Percentiles rank a stretch among this genome's conserved stretches.
phyloP scores from a whole-genome alignment of 2,329 filamentous ascomycete genomes.

The Waltergamsia citrina region DNA sequence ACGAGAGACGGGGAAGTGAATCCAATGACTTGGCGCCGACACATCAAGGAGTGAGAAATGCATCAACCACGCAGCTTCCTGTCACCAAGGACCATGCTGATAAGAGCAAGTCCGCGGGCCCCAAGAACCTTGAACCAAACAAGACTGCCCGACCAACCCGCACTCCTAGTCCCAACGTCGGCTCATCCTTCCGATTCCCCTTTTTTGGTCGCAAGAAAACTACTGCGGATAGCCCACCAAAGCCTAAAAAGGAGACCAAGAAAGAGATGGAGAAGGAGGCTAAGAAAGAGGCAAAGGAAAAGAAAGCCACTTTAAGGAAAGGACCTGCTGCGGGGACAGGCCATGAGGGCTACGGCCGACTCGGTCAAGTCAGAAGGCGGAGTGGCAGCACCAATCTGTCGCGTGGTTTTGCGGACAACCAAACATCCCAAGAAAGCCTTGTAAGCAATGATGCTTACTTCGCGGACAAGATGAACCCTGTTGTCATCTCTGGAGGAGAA shows the following conservation, averaged over 20 bases:
- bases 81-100: background rate
- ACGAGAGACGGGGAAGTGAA: slow-evolving; percentile 36
- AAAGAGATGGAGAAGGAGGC: slow-evolving; percentile 13
- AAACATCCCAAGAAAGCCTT: slow-evolving; percentile 42
- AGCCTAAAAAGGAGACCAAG: slow-evolving; percentile 41
- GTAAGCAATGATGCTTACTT: slow-evolving; percentile 46
- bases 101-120: slow-evolving; percentile 5
- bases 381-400: slow-evolving; percentile 47
- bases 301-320: slow-evolving; percentile 46
- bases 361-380: slow-evolving; percentile 51
- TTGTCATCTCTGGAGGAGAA: slow-evolving; percentile 56
- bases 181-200: slow-evolving; percentile 59
- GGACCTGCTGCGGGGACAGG: slow-evolving; percentile 89
- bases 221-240: slow-evolving; percentile 28
- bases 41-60: slow-evolving; percentile 17
- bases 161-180: slow-evolving; percentile 42
- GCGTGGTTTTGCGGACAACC: slow-evolving; percentile 28
- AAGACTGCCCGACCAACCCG: slow-evolving; percentile 19
- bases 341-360: slow-evolving; percentile 73
- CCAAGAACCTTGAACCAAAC: slow-evolving; percentile 10
- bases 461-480: slow-evolving; percentile 52
- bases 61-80: slow-evolving; percentile 20
- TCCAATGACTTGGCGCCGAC: slow-evolving; percentile 16
- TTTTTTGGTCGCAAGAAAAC: slow-evolving; percentile 69
- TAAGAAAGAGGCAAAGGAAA: slow-evolving; percentile 42